Conservation (phyloP, 2,329 filamentous ascomycete genomes). For the Fusarium illudens region DNA sequence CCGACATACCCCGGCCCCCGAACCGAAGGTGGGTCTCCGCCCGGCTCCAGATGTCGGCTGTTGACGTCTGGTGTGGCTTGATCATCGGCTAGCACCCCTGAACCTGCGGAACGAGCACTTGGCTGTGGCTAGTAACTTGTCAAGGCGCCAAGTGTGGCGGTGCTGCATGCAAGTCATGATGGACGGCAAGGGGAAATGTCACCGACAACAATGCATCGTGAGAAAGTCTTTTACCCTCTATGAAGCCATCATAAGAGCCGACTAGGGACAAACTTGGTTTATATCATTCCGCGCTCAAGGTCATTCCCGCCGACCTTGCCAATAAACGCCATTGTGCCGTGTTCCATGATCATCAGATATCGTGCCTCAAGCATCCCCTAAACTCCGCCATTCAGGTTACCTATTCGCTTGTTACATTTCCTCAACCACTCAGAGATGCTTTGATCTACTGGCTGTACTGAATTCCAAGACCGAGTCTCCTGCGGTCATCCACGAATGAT, state of each 20-base stretch:
- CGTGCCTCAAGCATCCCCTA: neutral
- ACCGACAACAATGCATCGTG: neutral
- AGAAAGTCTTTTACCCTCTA: conserved; percentile 1
- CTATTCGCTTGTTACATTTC: conserved; percentile 3
- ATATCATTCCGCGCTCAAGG: neutral
- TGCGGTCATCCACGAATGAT: conserved; percentile 48
- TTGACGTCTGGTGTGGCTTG: conserved; percentile 24
- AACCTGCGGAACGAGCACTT: neutral
- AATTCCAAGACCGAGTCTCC: conserved; percentile 61
- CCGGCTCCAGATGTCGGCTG: conserved; percentile 41
- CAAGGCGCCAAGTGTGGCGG: conserved; percentile 4
- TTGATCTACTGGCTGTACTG: conserved; percentile 51
- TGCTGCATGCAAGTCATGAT: conserved; percentile 17
- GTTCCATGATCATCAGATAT: conserved; percentile 23
- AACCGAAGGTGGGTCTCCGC: conserved; percentile 27
- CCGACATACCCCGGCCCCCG: conserved; percentile 28
- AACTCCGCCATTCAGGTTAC: conserved; percentile 26
- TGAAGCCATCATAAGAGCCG: neutral
- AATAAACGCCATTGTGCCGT: conserved; percentile 22
- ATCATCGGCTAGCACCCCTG: conserved; percentile 17
- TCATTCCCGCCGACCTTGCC: neutral
- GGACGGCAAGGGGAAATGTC: neutral
- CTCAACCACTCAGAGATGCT: neutral
- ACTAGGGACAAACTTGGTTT: neutral
- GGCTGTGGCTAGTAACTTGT: conserved; percentile 8